Evolutionary conservation across 192 early-diverging fungal species (phyloP).

Genomic region (Phycomyces blakesleeanus): DNA sequence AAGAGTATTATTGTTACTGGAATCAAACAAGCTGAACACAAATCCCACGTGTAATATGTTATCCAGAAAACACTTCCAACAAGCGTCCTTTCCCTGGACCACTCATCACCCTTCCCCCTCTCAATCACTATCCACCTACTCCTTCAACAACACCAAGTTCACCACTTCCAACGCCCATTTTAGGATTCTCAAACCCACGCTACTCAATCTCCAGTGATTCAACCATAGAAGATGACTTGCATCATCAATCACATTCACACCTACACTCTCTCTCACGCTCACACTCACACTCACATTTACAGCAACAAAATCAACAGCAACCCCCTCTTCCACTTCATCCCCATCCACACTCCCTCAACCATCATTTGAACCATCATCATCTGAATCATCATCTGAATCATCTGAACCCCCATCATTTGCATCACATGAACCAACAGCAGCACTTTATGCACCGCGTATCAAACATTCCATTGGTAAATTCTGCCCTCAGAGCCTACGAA

Average conservation of each 20-base stretch:
- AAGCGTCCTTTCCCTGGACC: background rate
- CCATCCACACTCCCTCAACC: no score
- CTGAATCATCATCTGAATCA: background rate
- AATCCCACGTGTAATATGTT: background rate
- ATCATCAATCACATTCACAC: no score
- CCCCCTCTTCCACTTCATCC: no score
- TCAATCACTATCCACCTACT: background rate
- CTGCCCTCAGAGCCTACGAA: constrained; percentile 65
- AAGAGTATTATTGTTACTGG: no score
- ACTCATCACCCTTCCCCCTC: background rate
- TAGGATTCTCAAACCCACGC: background rate
- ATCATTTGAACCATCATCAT: no score
- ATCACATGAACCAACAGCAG: constrained; percentile 2
- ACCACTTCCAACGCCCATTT: constrained; percentile 1
- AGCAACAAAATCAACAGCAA: no score
- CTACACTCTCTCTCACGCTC: no score
- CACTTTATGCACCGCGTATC: constrained; percentile 22
- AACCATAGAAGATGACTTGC: background rate
- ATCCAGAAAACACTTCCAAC: background rate
- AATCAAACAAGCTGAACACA: background rate
- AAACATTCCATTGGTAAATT: constrained; percentile 68
- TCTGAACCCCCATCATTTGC: background rate
- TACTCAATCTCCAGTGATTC: constrained; percentile 15
- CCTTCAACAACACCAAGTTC: constrained; percentile 10
- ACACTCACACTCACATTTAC: no score